Evolutionary conservation across 768 basidiomycete species (phyloP), one percentile per base, ranked within the genome.

Genomic region (Amanita exitialis): DNA sequence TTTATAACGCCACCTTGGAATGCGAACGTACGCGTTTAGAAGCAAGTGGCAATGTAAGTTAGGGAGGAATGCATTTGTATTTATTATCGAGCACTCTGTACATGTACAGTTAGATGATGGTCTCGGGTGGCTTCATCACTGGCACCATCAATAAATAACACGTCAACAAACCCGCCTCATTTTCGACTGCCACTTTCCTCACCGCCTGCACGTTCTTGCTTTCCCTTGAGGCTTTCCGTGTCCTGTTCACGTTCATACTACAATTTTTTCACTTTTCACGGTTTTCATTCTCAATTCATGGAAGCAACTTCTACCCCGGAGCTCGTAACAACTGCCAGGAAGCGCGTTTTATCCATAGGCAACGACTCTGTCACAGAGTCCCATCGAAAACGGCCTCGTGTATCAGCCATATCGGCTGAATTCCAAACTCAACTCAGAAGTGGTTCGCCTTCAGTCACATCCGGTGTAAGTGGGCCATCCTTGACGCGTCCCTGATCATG

Each of bases 281-380:
- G 28, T 43, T 39, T 57, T 49, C 20, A 39, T 23, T 20, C 20
- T 44, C 38, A 30, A 23, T 5, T 27, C 42, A 51, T 48, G 35
- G 37, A 42, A 12, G 27, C 48, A 28, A 28, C 42, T 21, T 15
- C n/a, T 23, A 42, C 52, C 47, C 50, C 58, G 54, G 37, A 48
- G 37, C 37, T 46, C 56, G 20, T 51, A 61, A 12, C 30, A 15
- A 20, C 43, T 4, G 54, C 57, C 49, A 63, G 68, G 49, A 68
- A 69, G 50, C 67, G 68, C 49, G 63, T 65, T 42, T 53, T 65
- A 34, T 70, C 67, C 15, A 65, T 56, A 37, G 58, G 56, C 4
- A 66, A 66, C 30, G 61, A 59, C 18, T 56, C 60, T 21, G 47
- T 60, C 28, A 51, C 52, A n/a, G 55, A 60, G 13, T 51, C 53